Base-by-base conservation (phyloP, 164 flowering plant genomes). In the Dillenia turbinata region DNA sequence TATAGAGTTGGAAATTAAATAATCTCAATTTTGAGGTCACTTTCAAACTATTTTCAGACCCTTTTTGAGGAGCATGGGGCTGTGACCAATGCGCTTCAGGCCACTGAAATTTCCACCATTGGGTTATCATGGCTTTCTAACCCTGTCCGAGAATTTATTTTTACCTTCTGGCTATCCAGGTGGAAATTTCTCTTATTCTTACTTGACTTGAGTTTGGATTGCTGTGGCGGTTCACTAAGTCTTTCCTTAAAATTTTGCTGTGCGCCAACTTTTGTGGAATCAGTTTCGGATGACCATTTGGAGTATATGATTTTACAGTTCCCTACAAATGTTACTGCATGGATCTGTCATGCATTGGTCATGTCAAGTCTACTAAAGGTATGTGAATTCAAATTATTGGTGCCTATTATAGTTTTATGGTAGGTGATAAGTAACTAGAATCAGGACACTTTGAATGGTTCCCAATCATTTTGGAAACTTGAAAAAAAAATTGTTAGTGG, bases 221-320 rank as follows among this genome's bases (percentile, higher is more conserved):
- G 12, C 6, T 44, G 15, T 45, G 61, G 16, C n/a, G 51, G 10
- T 52, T 52, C 47, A 47, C 12, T 8, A 12, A 26, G 53, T 63
- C 57, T 62, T n/a, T 47, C 45, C 43, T 47, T 11, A 26, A 26
- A 26, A 26, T 52, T 66, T 51, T 61, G 24, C 50, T 45, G 26
- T 16, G 12, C 65, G 45, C 49, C 49, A 55, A 62, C 22, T 68
- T 16, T 43, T 78, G 73, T 89, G 90, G 98, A 79, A 40, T 88
- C 98, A 15, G 96, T 93, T 63, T 90, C 97, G 40, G 97, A 90
- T 69, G 98, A 93, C 80, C 90, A 93, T 69, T 79, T 93, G 84
- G 84, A 80, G 12, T 90, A 93, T 79, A 87, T 93, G 86, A 53
- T 90, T 63, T 74, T 82, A 66, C 98, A 93, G 76, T 87, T 90